Conservation (phyloP, 2,329 filamentous ascomycete genomes). For the Teratosphaeria destructans region DNA sequence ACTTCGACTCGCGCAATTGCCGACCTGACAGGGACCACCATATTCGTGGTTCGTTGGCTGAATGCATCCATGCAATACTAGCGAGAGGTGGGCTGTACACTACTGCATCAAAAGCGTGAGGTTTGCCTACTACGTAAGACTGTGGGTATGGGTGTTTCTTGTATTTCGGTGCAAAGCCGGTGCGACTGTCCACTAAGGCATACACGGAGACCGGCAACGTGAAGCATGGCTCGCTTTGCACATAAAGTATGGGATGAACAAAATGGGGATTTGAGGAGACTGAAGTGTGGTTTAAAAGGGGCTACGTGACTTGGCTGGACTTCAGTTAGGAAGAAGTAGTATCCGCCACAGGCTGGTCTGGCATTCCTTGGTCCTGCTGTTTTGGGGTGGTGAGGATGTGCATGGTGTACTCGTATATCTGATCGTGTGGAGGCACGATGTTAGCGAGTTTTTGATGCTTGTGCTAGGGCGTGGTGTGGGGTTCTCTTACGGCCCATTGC, state of each 20-base stretch:
- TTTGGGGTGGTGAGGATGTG: neutral
- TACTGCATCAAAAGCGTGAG: neutral
- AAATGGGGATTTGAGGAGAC: neutral
- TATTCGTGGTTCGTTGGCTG: neutral
- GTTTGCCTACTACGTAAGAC: neutral
- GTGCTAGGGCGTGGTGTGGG: neutral
- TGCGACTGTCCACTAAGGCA: neutral
- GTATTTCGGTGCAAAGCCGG: neutral
- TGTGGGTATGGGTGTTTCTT: neutral
- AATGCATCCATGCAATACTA: neutral
- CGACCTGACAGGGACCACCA: neutral
- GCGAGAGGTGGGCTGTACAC: neutral
- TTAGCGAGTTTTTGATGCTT: neutral
- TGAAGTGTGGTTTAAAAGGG: neutral
- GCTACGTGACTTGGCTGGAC: neutral
- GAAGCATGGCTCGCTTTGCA: neutral
- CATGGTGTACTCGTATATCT: neutral
- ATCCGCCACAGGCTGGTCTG: neutral
- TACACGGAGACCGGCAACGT: neutral
- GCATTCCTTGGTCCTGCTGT: neutral
- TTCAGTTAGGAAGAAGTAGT: neutral
- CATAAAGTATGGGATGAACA: neutral
- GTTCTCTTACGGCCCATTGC: slow-evolving; percentile 59
- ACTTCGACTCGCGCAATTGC: too few relatives aligned
- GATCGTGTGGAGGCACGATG: neutral